These are phyloP conservation scores for Hypoxylon subgilvum DNA, from an alignment of 495 filamentous ascomycete species.

Conservation along the genomic window DNA sequence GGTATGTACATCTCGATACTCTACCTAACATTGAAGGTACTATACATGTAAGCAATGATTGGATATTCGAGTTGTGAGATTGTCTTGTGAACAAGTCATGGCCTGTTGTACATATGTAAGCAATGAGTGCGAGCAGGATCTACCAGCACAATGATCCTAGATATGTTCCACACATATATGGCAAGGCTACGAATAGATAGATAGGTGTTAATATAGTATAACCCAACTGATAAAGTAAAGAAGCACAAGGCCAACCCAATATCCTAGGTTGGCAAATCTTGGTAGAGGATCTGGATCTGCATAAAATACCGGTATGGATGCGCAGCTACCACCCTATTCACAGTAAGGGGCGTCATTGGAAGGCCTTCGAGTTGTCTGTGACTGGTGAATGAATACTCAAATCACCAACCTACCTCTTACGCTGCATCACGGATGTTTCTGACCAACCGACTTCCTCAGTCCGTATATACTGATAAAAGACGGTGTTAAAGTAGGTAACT, in stretches of 20 bases:
- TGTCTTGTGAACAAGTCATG: too few species aligned
- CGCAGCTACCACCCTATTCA: slow-evolving; percentile 12
- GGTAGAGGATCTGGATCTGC: slow-evolving; percentile 35
- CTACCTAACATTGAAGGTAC: too few species aligned
- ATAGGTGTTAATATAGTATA: too few species aligned
- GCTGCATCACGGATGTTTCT: slow-evolving; percentile 15
- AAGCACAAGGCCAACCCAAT: neutral
- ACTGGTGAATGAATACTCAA: slow-evolving; percentile 3
- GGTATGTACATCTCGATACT: too few species aligned
- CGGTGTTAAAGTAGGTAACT: too few species aligned
- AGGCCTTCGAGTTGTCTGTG: slow-evolving; percentile 4
- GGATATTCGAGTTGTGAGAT: too few species aligned
- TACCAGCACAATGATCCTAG: neutral
- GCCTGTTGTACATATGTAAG: too few species aligned
- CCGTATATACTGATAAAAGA: too few species aligned
- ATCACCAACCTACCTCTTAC: neutral
- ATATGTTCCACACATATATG: neutral
- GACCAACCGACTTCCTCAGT: slow-evolving; percentile 12
- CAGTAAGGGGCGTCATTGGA: slow-evolving; percentile 8
- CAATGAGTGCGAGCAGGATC: neutral
- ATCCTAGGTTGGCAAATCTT: slow-evolving; percentile 16
- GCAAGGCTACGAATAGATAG: too few species aligned
- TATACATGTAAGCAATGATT: too few species aligned
- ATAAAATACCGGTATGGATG: slow-evolving; percentile 23
- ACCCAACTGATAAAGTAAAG: neutral